Evolutionary conservation across 441 rosid species (phyloP).

Genomic region (Lepidium campestre): DNA sequence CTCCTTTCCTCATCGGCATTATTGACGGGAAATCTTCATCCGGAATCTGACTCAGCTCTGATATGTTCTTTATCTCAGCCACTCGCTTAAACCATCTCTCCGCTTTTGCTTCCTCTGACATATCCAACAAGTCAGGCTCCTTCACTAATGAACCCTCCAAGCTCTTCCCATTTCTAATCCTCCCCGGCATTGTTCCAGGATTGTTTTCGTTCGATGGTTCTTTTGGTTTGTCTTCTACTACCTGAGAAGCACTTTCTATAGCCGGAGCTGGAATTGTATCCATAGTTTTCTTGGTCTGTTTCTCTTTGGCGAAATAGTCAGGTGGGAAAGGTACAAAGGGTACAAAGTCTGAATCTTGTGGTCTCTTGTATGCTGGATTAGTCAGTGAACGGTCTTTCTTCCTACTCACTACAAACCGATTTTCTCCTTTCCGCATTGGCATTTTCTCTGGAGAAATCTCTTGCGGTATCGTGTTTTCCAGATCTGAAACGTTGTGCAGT

Average conservation of each 20-base stretch:
- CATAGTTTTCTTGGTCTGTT: conserved; percentile 34
- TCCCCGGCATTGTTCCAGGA: conserved; percentile 12
- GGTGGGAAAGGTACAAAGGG: conserved; percentile 90
- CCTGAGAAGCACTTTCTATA: background rate
- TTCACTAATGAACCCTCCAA: conserved; percentile 88
- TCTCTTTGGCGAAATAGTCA: conserved; percentile 58
- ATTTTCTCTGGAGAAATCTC: conserved; percentile 42
- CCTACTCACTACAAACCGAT: conserved; percentile 48
- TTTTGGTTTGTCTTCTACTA: conserved; percentile 18
- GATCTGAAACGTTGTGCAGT: conserved; percentile 36
- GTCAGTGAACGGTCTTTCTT: conserved; percentile 59
- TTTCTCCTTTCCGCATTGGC: conserved; percentile 55
- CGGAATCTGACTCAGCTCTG: conserved; percentile 88
- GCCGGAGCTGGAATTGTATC: conserved; percentile 26
- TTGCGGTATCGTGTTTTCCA: conserved; percentile 16
- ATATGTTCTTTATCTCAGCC: conserved; percentile 88
- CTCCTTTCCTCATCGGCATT: conserved; percentile 98
- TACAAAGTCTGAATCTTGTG: conserved; percentile 45
- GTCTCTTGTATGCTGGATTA: conserved; percentile 68
- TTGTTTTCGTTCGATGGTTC: conserved; percentile 24
- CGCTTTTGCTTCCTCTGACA: conserved; percentile 97
- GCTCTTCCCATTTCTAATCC: conserved; percentile 50
- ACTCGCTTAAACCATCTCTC: conserved; percentile 92
- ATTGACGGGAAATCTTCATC: conserved; percentile 96
- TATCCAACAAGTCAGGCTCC: conserved; percentile 79